Evolutionary conservation across 208 protist genomes (phyloP), one percentile per base, ranked within the genome.

Genomic region (Naegleria gruberi): DNA sequence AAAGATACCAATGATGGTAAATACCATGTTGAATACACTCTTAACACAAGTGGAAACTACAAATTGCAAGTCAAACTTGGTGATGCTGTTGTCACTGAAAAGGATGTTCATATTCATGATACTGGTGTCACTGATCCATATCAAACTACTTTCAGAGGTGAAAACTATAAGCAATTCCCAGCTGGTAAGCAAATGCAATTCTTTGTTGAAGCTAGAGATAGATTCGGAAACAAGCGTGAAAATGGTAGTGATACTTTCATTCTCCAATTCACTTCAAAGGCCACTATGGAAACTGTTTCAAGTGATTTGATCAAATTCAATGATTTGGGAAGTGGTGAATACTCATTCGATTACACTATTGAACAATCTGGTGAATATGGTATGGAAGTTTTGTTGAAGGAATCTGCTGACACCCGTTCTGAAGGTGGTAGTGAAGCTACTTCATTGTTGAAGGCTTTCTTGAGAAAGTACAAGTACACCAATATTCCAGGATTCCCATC

Each of bases 341-440:
- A 88, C 42, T 4, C 5, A 10, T 41, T 65, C 12, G 26, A 41
- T 40, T 88, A 45, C 30, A 26, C 6, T 30, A 10, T 65, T 37
- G 45, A 88, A 88, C 17, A 88, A 65, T 43, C 45, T 40, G 43
- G 45, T 42, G 84, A 88, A 65, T 88, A 88, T 42, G 84, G 41
- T n/a, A 34, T 87, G 19, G n/a, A 87, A 87, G 81, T 84, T 46
- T 84, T 84, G 19, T 84, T 84, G 42, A 84, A 84, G 40, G 42
- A 42, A 45, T 12, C 6, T 40, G 81, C 30, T 45, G 81, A 84
- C 30, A 19, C 81, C 1, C 41, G 17, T 46, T 42, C 81, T 30
- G n/a, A 17, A 4, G 37, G n/a, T 84, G 30, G 23, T 45, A n/a
- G 41, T 45, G 81, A 84, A 19, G 5, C 30, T 30, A 84, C 42